These are phyloP conservation scores for Nyssa sinensis DNA, from an alignment of 148 eudicot species.

Conservation along the genomic window DNA sequence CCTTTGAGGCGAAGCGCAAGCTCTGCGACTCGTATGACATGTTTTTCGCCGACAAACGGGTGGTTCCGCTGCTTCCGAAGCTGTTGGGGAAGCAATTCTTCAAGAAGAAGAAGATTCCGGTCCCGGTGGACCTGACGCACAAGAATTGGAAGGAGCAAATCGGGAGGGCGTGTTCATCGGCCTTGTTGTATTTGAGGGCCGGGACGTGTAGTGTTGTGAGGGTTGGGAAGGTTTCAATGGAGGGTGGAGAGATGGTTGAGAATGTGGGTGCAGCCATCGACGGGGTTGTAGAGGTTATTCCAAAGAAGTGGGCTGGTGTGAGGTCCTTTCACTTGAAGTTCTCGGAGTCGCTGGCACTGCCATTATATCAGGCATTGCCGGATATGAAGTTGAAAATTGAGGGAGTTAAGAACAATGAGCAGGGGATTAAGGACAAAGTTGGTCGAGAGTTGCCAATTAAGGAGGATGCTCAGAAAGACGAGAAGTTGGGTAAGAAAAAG, in stretches of 20 bases:
- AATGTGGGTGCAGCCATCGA: constrained; percentile 59
- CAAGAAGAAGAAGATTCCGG: constrained; percentile 80
- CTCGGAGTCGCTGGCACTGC: constrained; percentile 69
- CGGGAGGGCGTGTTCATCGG: constrained; percentile 52
- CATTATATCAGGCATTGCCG: constrained; percentile 71
- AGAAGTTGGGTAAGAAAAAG: constrained; percentile 19
- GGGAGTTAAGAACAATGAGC: constrained; percentile 19
- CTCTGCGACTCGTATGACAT: constrained; percentile 36
- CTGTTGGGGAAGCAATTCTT: constrained; percentile 45
- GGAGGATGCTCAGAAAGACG: no score
- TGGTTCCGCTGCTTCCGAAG: constrained; percentile 31
- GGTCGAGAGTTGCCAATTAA: constrained; percentile 8
- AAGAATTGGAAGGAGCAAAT: constrained; percentile 79
- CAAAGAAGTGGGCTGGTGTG: constrained; percentile 65
- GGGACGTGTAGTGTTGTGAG: constrained; percentile 80
- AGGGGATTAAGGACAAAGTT: constrained; percentile 9
- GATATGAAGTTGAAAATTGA: constrained; percentile 59
- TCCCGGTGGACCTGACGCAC: constrained; percentile 59
- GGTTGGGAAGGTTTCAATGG: constrained; percentile 61
- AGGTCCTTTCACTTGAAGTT: constrained; percentile 77
- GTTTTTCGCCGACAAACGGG: constrained; percentile 36
- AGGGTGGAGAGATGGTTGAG: constrained; percentile 49
- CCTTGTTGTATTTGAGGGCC: constrained; percentile 51
- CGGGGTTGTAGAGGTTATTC: constrained; percentile 54
- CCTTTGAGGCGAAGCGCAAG: constrained; percentile 41